These are phyloP conservation scores for Coemansia sp. DNA, from an alignment of 192 early-diverging fungal species.

Conservation along the genomic window DNA sequence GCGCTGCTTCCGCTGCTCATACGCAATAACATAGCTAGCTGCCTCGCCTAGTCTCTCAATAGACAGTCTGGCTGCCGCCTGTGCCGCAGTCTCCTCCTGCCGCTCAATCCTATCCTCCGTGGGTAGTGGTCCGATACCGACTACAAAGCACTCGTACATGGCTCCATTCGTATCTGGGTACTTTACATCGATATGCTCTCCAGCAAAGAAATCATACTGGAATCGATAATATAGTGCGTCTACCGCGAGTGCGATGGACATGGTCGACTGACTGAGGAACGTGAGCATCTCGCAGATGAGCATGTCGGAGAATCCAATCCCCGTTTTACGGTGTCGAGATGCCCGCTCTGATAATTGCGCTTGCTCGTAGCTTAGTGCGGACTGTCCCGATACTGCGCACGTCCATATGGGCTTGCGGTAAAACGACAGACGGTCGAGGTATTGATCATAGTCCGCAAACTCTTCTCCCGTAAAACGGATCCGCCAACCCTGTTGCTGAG, in stretches of 20 bases:
- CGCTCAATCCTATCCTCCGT: not conserved
- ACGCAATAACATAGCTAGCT: slow-evolving; percentile 17
- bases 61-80: slow-evolving; percentile 8
- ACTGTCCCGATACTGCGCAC: slow-evolving; percentile 76
- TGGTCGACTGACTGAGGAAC: slow-evolving; percentile 45
- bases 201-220: slow-evolving; percentile 38
- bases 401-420: slow-evolving; percentile 79
- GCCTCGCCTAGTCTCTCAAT: slow-evolving; percentile 34
- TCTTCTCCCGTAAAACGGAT: slow-evolving; percentile 46
- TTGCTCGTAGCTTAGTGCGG: slow-evolving; percentile 77
- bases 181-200: slow-evolving; percentile 54
- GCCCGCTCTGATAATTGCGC: slow-evolving; percentile 77
- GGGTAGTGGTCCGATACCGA: slow-evolving; percentile 25
- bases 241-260: slow-evolving; percentile 32
- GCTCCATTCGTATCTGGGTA: slow-evolving; percentile 42
- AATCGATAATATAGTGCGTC: slow-evolving; percentile 48
- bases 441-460: slow-evolving; percentile 66
- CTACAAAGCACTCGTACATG: slow-evolving; percentile 54
- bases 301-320: slow-evolving; percentile 78
- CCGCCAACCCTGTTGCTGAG: slow-evolving; percentile 33
- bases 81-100: not conserved
- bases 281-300: slow-evolving; percentile 48
- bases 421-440: slow-evolving; percentile 64
- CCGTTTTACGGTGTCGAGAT: slow-evolving; percentile 63
- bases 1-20: slow-evolving; percentile 32